These are phyloP conservation scores for Chlamydomonas applanata DNA, from an alignment of 139 green algal species.

Conservation along the genomic window DNA sequence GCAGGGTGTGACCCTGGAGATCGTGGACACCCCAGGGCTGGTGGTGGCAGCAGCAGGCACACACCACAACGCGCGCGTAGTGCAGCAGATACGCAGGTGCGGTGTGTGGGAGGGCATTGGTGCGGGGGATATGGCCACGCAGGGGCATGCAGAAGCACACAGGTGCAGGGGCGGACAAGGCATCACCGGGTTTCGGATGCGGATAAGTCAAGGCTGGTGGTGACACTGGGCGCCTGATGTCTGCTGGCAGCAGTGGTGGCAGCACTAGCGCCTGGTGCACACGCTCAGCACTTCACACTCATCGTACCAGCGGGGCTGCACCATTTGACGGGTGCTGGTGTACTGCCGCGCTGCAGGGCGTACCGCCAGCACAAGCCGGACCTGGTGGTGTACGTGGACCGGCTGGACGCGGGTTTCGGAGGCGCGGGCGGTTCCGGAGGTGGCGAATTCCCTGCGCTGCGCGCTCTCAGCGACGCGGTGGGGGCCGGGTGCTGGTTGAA, in stretches of 20 bases:
- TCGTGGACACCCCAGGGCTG: slow-evolving; percentile 55
- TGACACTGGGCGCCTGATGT: too few species aligned
- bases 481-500: slow-evolving; percentile 55
- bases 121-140: too few species aligned
- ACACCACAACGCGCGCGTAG: slow-evolving; percentile 28
- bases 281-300: too few species aligned
- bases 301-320: too few species aligned
- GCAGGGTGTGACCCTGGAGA: slow-evolving; percentile 32
- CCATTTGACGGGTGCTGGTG: too few species aligned
- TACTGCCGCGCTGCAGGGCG: slow-evolving; percentile 14
- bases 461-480: slow-evolving; percentile 23
- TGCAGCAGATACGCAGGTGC: slow-evolving; percentile 40
- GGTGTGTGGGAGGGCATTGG: too few species aligned
- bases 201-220: not conserved
- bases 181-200: not conserved
- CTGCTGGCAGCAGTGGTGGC: too few species aligned
- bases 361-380: slow-evolving; percentile 47
- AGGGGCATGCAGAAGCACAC: too few species aligned
- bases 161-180: too few species aligned
- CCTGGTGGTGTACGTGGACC: slow-evolving; percentile 59
- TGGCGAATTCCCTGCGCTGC: slow-evolving; percentile 18
- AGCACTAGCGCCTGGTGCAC: too few species aligned
- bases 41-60: slow-evolving; percentile 25
- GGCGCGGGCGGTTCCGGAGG: not conserved
- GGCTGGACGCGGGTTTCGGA: slow-evolving; percentile 26